Base-by-base conservation (phyloP, 106 monocot genomes). In the Dendrobium huoshanense region DNA sequence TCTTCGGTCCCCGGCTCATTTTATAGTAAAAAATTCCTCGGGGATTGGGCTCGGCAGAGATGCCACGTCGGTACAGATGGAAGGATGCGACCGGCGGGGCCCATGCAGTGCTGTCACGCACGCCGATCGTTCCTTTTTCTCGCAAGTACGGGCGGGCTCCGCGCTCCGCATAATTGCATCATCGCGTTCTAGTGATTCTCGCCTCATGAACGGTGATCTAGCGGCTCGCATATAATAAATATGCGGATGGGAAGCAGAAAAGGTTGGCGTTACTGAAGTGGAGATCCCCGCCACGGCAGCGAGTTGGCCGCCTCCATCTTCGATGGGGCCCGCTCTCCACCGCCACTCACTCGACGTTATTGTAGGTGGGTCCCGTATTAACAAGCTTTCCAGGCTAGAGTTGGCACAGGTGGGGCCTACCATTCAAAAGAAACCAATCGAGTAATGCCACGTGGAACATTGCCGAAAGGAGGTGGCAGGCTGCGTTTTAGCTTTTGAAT, bases 271-370 rank as follows among this genome's bases (percentile, higher is more conserved):
- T 8, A 9, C 19, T 5, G 7, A 20, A 59, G 55, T 55, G 55
- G 78, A 78, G 59, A 56, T 78, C 78, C 58, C 19, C 55, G 55
- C 78, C 55, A 78, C 78, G 78, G 54, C 78, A 78, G 76, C 59
- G 8, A 41, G 59, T 7, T 20, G 40, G 37, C 37, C 40, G 58
- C 78, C 78, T 41, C 11, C 55, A 22, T 77, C 77, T 77, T n/a
- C 2, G 2, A 37, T 41, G 78, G 78, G 78, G 2, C 78, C 78
- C 20, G 20, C 37, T 5, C 41, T 47, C 58, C 78, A 78, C 78
- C 78, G 78, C 78, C 78, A 78, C 59, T 59, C 33, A 20, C 41
- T 58, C 19, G 59, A 49, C 78, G 41, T 59, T 78, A 56, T 77
- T 78, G 37, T 1, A 4, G 78, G 58, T 59, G 78, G 78, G 33